Conservation (phyloP, 2,329 filamentous ascomycete species). For the Botrytis aclada region DNA sequence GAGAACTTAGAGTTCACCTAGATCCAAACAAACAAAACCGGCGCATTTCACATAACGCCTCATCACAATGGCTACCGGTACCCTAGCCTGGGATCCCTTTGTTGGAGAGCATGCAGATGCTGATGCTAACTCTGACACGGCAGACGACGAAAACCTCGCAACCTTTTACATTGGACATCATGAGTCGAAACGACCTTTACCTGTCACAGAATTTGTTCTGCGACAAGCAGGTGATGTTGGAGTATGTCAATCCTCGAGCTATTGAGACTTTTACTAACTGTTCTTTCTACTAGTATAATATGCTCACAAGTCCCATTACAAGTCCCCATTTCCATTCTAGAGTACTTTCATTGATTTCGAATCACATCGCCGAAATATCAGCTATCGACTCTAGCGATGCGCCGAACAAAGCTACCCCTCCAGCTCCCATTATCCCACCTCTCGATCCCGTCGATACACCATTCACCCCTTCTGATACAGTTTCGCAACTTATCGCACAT, state of each 20-base stretch:
- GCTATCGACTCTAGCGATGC: constrained; percentile 43
- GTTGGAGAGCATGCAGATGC: constrained; percentile 9
- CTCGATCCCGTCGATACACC: constrained; percentile 78
- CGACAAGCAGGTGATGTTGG: constrained; percentile 65
- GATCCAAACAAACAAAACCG: neutral
- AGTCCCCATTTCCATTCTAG: constrained; percentile 68
- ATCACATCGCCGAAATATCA: constrained; percentile 46
- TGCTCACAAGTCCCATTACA: constrained; percentile 75
- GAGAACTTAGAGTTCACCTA: constrained; percentile 1
- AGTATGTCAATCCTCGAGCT: constrained; percentile 48
- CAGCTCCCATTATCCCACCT: constrained; percentile 60
- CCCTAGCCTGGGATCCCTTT: neutral
- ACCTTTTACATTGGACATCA: constrained; percentile 73
- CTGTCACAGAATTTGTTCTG: constrained; percentile 63
- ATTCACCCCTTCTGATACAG: constrained; percentile 63
- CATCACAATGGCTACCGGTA: constrained; percentile 16
- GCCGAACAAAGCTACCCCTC: constrained; percentile 45
- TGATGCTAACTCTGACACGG: constrained; percentile 27
- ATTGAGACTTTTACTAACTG: neutral
- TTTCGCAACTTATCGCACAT: constrained; percentile 72
- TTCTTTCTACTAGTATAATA: constrained; percentile 60
- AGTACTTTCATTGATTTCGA: constrained; percentile 59
- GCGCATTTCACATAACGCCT: neutral
- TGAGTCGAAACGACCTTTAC: constrained; percentile 59
- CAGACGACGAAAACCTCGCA: constrained; percentile 39